Conservation (phyloP, 1,284 basidiomycete genomes). For the Apiotrichum siamense region DNA sequence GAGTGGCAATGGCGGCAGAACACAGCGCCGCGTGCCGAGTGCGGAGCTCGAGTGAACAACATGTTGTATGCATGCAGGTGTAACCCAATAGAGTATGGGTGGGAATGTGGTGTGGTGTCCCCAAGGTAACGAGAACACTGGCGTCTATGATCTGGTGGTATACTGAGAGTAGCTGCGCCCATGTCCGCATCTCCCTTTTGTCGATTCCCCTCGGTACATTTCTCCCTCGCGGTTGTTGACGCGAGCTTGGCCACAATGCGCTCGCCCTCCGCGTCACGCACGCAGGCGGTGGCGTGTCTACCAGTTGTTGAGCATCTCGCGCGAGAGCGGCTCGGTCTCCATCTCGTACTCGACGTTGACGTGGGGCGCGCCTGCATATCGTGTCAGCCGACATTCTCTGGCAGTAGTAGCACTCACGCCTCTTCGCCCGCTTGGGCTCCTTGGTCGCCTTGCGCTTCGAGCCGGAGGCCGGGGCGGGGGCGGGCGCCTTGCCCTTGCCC, state of each 20-base stretch:
- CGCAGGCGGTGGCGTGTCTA: too few species aligned
- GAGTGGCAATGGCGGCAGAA: too few species aligned
- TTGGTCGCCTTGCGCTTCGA: constrained; percentile 49
- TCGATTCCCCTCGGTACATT: background rate
- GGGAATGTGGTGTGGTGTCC: background rate
- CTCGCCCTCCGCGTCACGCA: too few species aligned
- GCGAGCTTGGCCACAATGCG: too few species aligned
- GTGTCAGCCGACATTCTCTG: background rate
- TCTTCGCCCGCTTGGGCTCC: constrained; percentile 51
- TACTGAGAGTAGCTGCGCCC: background rate
- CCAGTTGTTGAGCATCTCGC: constrained; percentile 50
- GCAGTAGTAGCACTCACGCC: constrained; percentile 27
- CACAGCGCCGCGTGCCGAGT: too few species aligned
- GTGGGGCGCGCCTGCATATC: constrained; percentile 52
- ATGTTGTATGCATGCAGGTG: constrained; percentile 23
- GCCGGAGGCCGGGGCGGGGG: constrained; percentile 25
- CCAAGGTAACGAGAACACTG: background rate
- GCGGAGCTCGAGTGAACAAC: constrained; percentile 5
- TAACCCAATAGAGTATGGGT: background rate
- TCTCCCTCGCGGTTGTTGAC: too few species aligned
- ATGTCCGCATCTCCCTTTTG: background rate
- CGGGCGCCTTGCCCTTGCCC: constrained; percentile 30
- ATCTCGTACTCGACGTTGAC: constrained; percentile 95
- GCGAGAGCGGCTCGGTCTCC: constrained; percentile 65
- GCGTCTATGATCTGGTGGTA: constrained; percentile 1